Evolutionary conservation across 805 yeast genomes (phyloP), one percentile per base, ranked within the genome.

Genomic region (Kodamaea laetipori): DNA sequence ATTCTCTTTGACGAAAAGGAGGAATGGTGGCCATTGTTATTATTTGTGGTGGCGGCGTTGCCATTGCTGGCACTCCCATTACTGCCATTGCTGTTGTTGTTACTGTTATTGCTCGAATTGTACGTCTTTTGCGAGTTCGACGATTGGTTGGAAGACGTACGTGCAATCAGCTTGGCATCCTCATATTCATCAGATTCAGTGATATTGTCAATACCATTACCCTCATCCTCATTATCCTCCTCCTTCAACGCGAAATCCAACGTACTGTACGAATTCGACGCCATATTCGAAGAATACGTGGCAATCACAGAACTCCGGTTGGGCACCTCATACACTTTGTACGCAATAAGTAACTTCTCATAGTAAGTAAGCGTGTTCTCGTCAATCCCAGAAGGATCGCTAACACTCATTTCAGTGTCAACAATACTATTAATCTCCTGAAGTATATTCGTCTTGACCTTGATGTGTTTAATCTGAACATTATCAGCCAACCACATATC

Each of bases 401-500:
- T 24, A 39, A 48, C 35, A 3, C 44, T 32, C 17, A 53, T 18
- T 31, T 62, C 63, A 6, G 41, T 45, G 6, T 51, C 60, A 5
- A 70, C 53, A 58, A 67, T 54, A 11, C 52, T 23, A 48, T 66
- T 66, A 24, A 67, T 55, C 31, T 69, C 74, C 16, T 47, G 48
- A 33, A 71, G 49, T 39, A 70, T 45, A 11, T 61, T 48, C 16
- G 56, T 57, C 47, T 71, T 71, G 31, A 65, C 53, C 39, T 58
- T 62, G 39, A 58, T 48, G 43, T 67, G 65, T 26, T 57, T 55
- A 38, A 70, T 55, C 11, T 45, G 44, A 7, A 69, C 55, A 8
- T 63, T 64, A 15, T 62, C 63, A 24, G 51, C 48, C 23, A 64
- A 51, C 76, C 76, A 71, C 16, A 67, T 46, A 46, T 70, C 73